Base-by-base conservation (phyloP, 2,329 filamentous ascomycete species). In the Trichoderma citrinoviride region DNA sequence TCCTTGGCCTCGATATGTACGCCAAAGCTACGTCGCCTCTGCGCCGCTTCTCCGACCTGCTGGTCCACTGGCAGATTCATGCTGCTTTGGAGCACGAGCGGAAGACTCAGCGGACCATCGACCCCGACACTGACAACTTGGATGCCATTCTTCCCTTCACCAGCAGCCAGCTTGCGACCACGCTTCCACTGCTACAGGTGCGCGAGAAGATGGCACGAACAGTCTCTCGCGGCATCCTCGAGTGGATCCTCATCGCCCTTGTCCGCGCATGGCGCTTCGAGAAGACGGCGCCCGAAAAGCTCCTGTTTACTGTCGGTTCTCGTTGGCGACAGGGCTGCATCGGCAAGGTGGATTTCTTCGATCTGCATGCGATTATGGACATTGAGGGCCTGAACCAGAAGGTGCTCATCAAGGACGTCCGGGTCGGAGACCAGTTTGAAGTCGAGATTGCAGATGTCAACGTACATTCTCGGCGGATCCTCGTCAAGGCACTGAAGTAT, bases 11-110 rank as follows among this genome's bases (percentile, higher is more conserved):
- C 1, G 80, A 85, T 61, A 83, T 84, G 76, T 89, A 90, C 73
- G 78, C 84, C 65, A 89, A 87, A 69, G 83, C 83, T 44, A 90
- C 88, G 7, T 88, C 85, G 56, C 88, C 88, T 19, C 79, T 90
- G n/a, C 85, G 88, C 40, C 83, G 88, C 49, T 90, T 83, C 74
- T 76, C 79, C 5, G 88, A 90, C 73, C 76, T 90, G 53, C 72
- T 90, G 37, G 81, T 84, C 1, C 87, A 90, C 75, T 90, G 86
- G 85, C 87, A 90, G 73, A 84, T 90, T 67, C 83, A 88, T 70
- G 83, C 82, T 2, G 82, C 85, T 10, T 76, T 90, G 37, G 76
- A 78, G 15, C 74, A 80, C 65, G 81, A 83, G 69, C 77, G 80
- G 8, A 70, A 76, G 43, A 67, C 67, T 25, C 65, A 71, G 47